Conservation (phyloP, 176 grass and related monocot genomes). For the Calamus simplicifolius region DNA sequence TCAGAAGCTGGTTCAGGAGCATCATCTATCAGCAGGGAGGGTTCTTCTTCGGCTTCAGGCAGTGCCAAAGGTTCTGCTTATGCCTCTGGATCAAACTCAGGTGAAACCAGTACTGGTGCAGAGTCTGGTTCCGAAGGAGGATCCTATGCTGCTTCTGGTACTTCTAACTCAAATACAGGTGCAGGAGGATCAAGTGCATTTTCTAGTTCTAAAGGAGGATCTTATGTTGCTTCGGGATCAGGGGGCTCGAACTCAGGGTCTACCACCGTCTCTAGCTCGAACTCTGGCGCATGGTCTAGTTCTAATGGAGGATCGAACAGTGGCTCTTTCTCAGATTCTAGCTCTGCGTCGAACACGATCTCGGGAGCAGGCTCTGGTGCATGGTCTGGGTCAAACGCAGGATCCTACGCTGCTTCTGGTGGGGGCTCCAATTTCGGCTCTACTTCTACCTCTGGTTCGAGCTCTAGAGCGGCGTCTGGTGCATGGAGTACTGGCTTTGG, state of each 20-base stretch:
- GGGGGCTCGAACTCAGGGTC: not conserved
- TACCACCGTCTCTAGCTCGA: not conserved
- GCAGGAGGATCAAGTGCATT: conserved; percentile 16
- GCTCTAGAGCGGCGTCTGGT: not conserved
- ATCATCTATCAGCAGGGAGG: too few species aligned
- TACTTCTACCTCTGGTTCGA: not conserved
- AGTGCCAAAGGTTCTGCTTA: not conserved
- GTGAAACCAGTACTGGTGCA: conserved; percentile 7
- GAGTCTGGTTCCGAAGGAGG: conserved; percentile 3
- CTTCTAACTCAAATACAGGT: not conserved
- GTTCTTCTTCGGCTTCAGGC: not conserved
- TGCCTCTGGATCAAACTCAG: not conserved
- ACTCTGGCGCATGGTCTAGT: conserved; percentile 10
- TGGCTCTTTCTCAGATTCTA: not conserved
- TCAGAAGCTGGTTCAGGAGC: too few species aligned
- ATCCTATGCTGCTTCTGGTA: not conserved
- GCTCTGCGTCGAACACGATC: conserved; percentile 2
- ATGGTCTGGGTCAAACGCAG: conserved; percentile 4
- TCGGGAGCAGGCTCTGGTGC: conserved; percentile 13
- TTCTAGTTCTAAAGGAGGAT: conserved; percentile 7
- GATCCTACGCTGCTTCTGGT: not conserved
- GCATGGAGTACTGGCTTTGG: conserved; percentile 8
- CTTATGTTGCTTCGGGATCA: conserved; percentile 35
- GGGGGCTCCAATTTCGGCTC: not conserved
- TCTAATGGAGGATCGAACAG: conserved; percentile 13